Evolutionary conservation across 768 basidiomycete genomes (phyloP).

Genomic region (Astraeus odoratus): DNA sequence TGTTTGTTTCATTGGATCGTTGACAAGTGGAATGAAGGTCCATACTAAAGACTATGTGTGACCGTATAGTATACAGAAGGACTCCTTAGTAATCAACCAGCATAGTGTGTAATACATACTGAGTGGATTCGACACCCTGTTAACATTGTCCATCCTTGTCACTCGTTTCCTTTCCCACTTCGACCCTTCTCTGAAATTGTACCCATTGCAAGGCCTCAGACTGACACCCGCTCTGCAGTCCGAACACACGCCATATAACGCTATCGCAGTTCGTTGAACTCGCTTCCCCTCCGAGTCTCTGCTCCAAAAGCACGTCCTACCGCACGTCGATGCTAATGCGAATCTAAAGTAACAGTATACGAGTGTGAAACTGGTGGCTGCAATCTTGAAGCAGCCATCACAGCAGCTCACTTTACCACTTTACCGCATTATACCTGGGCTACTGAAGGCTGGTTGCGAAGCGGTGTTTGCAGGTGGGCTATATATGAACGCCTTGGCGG

Average conservation of each 20-base stretch:
- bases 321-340: conserved; percentile 46
- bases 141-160: conserved; percentile 84
- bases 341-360: conserved; percentile 67
- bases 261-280: conserved; percentile 81
- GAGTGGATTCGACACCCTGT: conserved; percentile 79
- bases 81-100: no score
- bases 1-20: no score
- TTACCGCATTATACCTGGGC: conserved; percentile 57
- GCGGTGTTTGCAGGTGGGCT: conserved; percentile 67
- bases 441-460: conserved; percentile 59
- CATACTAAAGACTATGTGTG: no score
- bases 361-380: conserved; percentile 72
- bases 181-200: conserved; percentile 42
- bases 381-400: conserved; percentile 71
- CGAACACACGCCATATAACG: conserved; percentile 87
- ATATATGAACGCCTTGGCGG: not conserved
- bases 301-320: conserved; percentile 51
- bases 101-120: no score
- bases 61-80: no score
- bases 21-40: no score
- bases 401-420: conserved; percentile 56
- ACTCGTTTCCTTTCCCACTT: conserved; percentile 74
- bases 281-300: conserved; percentile 55
- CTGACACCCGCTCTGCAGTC: conserved; percentile 76
- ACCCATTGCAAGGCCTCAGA: conserved; percentile 63